Evolutionary conservation across 495 filamentous ascomycete species (phyloP).

Genomic region (Neurospora sp.): DNA sequence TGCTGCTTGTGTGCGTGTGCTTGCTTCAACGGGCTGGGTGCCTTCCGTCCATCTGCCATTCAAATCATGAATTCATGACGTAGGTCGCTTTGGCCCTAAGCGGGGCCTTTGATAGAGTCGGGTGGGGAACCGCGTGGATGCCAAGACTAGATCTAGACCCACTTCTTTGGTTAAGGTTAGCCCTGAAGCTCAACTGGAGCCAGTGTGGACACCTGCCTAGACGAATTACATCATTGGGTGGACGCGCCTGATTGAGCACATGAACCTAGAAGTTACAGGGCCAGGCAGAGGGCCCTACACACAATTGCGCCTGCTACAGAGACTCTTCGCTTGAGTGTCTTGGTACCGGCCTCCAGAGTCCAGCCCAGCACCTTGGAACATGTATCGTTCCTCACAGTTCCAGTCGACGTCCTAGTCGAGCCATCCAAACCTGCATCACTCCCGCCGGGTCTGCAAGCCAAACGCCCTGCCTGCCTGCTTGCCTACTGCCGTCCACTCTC

Average conservation of each 20-base stretch:
- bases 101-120: not conserved
- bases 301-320: not conserved
- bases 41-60: not conserved
- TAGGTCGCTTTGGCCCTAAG: not conserved
- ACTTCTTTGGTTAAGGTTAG: not conserved
- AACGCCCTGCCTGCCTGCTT: not conserved
- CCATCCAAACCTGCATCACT: not conserved
- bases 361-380: not conserved
- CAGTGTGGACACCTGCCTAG: not conserved
- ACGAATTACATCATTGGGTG: not conserved
- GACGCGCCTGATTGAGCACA: not conserved
- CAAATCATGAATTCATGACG: not conserved
- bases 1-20: not conserved
- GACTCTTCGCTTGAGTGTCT: not conserved
- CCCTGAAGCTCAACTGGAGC: not conserved
- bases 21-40: not conserved
- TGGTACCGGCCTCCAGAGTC: not conserved
- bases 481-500: not conserved
- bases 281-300: not conserved
- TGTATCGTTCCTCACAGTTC: not conserved
- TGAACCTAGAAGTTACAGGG: not conserved
- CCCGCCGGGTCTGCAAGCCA: not conserved
- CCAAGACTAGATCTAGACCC: not conserved
- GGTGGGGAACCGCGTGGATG: not conserved
- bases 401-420: not conserved